Evolutionary conservation across 148 eudicot genomes (phyloP).

Genomic region (Chenopodium quinoa): DNA sequence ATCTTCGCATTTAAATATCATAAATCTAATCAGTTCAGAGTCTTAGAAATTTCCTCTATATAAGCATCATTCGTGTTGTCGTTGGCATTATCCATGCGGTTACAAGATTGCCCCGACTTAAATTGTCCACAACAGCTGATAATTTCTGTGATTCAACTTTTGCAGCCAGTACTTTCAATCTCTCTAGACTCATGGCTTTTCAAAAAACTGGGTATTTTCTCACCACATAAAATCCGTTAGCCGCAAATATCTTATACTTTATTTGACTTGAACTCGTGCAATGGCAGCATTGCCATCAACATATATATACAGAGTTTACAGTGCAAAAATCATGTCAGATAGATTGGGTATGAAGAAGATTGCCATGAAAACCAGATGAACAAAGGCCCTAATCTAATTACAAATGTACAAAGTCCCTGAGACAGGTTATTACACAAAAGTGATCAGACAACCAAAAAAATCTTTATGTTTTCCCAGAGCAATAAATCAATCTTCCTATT

Average conservation of each 20-base stretch:
- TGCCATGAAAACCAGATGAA: neutral
- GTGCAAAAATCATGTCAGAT: neutral
- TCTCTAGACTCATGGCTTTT: neutral
- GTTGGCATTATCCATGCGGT: neutral
- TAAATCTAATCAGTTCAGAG: too few relatives aligned
- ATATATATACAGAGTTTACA: constrained; percentile 14
- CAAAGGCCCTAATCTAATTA: constrained; percentile 15
- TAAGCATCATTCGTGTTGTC: neutral
- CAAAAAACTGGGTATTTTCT: neutral
- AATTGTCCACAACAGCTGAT: neutral
- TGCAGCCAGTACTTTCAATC: neutral
- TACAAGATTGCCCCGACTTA: neutral
- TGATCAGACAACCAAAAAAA: neutral
- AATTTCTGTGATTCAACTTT: neutral
- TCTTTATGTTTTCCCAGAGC: neutral
- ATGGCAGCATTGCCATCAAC: neutral
- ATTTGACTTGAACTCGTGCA: neutral
- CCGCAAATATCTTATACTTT: too few relatives aligned
- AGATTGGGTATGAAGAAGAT: neutral
- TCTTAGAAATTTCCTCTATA: neutral
- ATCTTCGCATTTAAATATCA: too few relatives aligned
- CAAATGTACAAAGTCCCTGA: constrained; percentile 27
- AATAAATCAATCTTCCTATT: neutral
- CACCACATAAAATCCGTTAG: neutral
- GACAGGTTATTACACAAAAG: constrained; percentile 20